Conservation (phyloP, 495 filamentous ascomycete genomes). For the Penicillium manginii region DNA sequence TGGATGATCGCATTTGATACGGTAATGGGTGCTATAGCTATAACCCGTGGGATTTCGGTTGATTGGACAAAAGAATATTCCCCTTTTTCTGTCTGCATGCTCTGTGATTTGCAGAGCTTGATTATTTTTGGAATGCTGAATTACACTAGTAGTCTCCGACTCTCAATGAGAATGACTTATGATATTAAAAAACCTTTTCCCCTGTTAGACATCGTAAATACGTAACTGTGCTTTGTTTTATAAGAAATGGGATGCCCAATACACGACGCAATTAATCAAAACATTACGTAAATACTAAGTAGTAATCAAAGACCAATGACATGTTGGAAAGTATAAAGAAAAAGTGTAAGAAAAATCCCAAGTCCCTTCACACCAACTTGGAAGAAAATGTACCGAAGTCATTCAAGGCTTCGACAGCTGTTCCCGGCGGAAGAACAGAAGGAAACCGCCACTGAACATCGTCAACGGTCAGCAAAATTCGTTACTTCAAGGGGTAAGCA, state of each 20-base stretch:
- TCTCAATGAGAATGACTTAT: conserved; percentile 34
- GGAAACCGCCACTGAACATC: conserved; percentile 57
- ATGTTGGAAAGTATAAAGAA: neutral
- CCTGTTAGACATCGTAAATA: neutral
- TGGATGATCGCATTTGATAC: conserved; percentile 16
- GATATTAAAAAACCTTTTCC: conserved; percentile 13
- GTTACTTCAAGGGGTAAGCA: neutral
- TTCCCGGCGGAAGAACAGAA: conserved; percentile 73
- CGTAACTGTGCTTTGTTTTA: conserved; percentile 3
- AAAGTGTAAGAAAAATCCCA: neutral
- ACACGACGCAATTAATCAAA: neutral
- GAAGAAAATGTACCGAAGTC: no score
- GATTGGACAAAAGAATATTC: conserved; percentile 28
- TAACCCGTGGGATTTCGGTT: conserved; percentile 14
- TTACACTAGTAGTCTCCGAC: conserved; percentile 23
- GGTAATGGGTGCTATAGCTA: conserved; percentile 12
- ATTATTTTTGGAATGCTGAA: conserved; percentile 20
- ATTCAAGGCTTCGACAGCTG: conserved; percentile 67
- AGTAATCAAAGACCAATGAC: neutral
- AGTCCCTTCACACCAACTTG: neutral
- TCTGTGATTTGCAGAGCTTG: conserved; percentile 15
- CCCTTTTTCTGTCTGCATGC: conserved; percentile 20
- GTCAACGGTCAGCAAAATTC: neutral
- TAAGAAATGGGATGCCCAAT: neutral
- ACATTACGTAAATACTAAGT: neutral